Conservation (phyloP, 2,329 filamentous ascomycete species). For the Sclerotinia subarctica region DNA sequence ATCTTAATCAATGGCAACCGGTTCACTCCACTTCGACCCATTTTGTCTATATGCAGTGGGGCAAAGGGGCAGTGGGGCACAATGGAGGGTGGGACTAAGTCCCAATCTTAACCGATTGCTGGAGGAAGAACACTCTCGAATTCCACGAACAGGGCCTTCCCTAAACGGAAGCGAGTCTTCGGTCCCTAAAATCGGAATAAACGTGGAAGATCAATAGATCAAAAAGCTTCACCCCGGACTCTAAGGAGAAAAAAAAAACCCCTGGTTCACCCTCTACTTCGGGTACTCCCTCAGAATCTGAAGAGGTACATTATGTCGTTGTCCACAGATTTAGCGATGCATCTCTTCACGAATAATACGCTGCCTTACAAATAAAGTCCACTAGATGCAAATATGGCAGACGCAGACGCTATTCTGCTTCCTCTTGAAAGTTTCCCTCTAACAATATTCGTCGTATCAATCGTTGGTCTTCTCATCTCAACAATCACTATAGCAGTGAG, state of each 20-base stretch:
- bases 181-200: neutral
- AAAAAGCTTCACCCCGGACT: no score
- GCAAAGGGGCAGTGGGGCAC: neutral
- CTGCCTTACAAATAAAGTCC: neutral
- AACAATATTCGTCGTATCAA: conserved; percentile 4
- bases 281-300: neutral
- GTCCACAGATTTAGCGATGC: no score
- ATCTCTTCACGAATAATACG: neutral
- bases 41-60: neutral
- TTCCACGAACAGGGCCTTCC: neutral
- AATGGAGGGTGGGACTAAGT: neutral
- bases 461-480: neutral
- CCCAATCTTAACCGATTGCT: neutral
- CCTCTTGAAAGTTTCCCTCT: conserved; percentile 7
- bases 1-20: neutral
- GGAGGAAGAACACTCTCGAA: neutral
- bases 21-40: neutral
- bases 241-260: no score
- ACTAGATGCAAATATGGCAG: neutral
- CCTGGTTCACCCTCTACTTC: no score
- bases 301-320: neutral
- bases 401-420: neutral
- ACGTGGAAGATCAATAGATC: neutral
- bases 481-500: neutral
- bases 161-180: neutral